Base-by-base conservation (phyloP, 768 basidiomycete species). In the Cytidiella melzeri region DNA sequence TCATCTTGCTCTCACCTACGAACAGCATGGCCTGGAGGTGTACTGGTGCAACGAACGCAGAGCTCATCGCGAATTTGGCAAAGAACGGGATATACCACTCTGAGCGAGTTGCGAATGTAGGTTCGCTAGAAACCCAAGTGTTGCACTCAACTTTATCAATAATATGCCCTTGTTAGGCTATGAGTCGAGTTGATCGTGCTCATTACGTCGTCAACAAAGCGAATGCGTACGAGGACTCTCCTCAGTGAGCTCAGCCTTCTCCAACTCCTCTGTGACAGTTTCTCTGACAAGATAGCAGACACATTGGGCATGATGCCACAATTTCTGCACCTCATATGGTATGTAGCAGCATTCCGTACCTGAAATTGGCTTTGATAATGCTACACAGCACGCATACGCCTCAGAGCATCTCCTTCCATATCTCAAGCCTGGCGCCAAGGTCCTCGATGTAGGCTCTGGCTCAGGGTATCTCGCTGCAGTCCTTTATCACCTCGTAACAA, bases 241-340 rank as follows among this genome's bases (percentile, higher is more conserved):
- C 79, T 13, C 71, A 75, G 70, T 74, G 47, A 48, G 61, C 45
- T 20, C 15, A 37, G 19, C 9, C 18, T 21, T 12, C 5, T 37
- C 3, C 5, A 15, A 24, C 23, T 34, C 19, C 11, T 37, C 13
- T 24, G 12, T 39, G 23, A n/a, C 21, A 26, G 15, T 21, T 5
- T 53, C 20, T 25, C 4, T 41, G 9, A 13, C 18, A n/a, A n/a
- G n/a, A n/a, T n/a, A n/a, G 28, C 20, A 52, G 52, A 28, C 58
- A 88, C 15, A 92, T 93, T 45, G 87, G 88, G 2, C 77, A 86
- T 59, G 84, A 81, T 11, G 94, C 93, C 12, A 99, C 95, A 0
- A 97, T 99, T 54, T 91, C 87, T 34, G 95, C 95, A 0, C 95
- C 95, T 1, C 95, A 99, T 63, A 98, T 98, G 94, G 87, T 85